Conservation (phyloP, 2,329 filamentous ascomycete genomes). For the Graphilbum sp. region DNA sequence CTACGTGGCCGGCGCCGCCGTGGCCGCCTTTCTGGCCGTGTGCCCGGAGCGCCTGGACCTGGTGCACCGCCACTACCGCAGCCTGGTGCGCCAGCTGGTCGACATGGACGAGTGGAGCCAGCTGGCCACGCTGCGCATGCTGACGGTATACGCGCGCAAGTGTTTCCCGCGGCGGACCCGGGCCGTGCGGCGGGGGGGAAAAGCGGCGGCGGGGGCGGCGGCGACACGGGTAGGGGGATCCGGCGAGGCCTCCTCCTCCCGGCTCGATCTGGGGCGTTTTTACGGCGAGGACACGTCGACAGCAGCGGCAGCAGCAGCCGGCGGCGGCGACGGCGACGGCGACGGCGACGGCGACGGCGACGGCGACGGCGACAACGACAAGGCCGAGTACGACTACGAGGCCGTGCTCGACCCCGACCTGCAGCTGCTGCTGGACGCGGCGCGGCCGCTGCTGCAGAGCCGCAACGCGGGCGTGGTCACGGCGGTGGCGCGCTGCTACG, state of each 20-base stretch:
- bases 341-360: too few species aligned
- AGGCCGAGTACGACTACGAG: too few species aligned
- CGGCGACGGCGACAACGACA: too few species aligned
- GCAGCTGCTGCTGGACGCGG: constrained; percentile 60
- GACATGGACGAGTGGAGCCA: constrained; percentile 99
- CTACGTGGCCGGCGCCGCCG: constrained; percentile 88
- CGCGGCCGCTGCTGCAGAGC: constrained; percentile 74
- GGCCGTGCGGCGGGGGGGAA: not conserved
- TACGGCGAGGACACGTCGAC: constrained; percentile 43
- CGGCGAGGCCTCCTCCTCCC: too few species aligned
- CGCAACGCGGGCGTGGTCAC: constrained; percentile 87
- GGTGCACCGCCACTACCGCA: constrained; percentile 78
- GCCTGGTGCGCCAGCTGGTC: constrained; percentile 73
- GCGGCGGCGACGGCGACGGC: too few species aligned
- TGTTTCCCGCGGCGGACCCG: constrained; percentile 73
- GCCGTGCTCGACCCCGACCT: constrained; percentile 62
- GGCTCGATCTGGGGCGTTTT: constrained; percentile 51
- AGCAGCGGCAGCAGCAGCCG: too few species aligned
- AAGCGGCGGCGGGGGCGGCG: constrained; percentile 19
- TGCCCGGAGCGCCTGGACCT: constrained; percentile 79
- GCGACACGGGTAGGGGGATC: too few species aligned
- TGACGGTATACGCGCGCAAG: constrained; percentile 70
- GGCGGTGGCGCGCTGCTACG: constrained; percentile 70
- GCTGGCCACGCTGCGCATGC: constrained; percentile 61
- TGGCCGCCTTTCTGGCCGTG: constrained; percentile 74